Conservation (phyloP, 2,329 filamentous ascomycete genomes). For the Beauveria brongniartii region DNA sequence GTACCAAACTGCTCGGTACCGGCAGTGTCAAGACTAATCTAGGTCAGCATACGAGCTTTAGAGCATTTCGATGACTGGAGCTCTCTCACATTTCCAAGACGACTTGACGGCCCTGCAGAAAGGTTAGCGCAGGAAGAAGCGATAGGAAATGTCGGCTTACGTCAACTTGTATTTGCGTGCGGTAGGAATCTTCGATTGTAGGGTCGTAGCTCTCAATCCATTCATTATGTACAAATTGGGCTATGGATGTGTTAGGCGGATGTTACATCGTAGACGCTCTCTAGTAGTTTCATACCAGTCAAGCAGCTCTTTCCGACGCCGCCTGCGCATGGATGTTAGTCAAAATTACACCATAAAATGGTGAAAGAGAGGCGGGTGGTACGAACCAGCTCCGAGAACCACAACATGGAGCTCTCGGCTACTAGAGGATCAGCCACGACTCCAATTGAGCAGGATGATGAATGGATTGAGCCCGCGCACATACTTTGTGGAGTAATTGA, state of each 20-base stretch:
- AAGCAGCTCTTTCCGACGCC: conserved; percentile 90
- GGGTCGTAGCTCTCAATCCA: conserved; percentile 87
- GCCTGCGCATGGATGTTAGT: conserved; percentile 39
- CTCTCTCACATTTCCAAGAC: conserved; percentile 72
- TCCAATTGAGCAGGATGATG: background rate
- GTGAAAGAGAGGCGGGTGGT: conserved; percentile 21
- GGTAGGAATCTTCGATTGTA: conserved; percentile 71
- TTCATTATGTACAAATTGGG: conserved; percentile 89
- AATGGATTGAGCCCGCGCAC: background rate
- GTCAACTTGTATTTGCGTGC: conserved; percentile 72
- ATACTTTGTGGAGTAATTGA: conserved; percentile 10
- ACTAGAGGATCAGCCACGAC: conserved; percentile 15
- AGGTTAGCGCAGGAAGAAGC: background rate
- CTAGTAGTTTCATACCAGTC: conserved; percentile 54
- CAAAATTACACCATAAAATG: conserved; percentile 13
- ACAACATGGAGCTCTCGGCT: conserved; percentile 78
- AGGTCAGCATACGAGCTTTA: conserved; percentile 15
- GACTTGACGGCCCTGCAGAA: conserved; percentile 67
- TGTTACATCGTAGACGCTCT: background rate
- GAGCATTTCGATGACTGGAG: conserved; percentile 13
- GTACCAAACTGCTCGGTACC: conserved; percentile 89
- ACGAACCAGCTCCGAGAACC: conserved; percentile 68
- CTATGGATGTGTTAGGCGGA: conserved; percentile 34
- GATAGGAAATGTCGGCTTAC: conserved; percentile 43
- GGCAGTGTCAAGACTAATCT: conserved; percentile 68